Conservation (phyloP, 2,329 filamentous ascomycete species). For the Chaetothyriales sp. region DNA sequence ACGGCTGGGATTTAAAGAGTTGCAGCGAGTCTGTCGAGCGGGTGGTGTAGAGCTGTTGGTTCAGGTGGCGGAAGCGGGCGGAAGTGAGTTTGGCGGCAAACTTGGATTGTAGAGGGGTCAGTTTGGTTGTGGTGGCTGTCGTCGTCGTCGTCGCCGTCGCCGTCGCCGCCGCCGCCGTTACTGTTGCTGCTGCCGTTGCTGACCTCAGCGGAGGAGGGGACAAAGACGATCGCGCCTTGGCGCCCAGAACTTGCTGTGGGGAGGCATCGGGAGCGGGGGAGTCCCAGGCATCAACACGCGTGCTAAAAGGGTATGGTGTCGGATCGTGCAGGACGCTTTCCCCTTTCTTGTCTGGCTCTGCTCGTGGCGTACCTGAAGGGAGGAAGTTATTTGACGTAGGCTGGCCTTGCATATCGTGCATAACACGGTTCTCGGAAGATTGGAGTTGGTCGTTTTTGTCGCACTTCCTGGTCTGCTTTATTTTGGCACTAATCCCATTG, state of each 20-base stretch:
- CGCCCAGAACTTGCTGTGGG: neutral
- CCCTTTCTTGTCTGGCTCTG: neutral
- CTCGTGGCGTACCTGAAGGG: no score
- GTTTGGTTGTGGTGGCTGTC: conserved; percentile 33
- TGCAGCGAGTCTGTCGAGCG: conserved; percentile 70
- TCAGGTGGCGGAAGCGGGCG: conserved; percentile 91
- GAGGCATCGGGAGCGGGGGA: neutral
- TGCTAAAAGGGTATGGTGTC: neutral
- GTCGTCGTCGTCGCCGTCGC: conserved; percentile 18
- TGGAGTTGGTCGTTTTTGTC: neutral
- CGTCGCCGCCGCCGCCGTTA: conserved; percentile 22
- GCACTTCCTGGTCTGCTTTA: neutral
- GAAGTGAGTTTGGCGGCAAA: conserved; percentile 94
- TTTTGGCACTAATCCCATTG: neutral
- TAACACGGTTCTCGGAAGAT: neutral
- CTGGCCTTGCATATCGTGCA: neutral
- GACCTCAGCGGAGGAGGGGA: conserved; percentile 31
- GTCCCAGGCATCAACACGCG: no score
- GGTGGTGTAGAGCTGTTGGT: conserved; percentile 89
- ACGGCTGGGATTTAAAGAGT: conserved; percentile 71
- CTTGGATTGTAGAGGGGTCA: conserved; percentile 82
- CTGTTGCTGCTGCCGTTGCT: no score
- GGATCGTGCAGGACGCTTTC: neutral
- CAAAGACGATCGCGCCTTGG: conserved; percentile 2
- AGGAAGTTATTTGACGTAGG: neutral